phyloP scores from a whole-genome alignment of 2,329 filamentous ascomycete species.

The Pestalotiopsis sp. region DNA sequence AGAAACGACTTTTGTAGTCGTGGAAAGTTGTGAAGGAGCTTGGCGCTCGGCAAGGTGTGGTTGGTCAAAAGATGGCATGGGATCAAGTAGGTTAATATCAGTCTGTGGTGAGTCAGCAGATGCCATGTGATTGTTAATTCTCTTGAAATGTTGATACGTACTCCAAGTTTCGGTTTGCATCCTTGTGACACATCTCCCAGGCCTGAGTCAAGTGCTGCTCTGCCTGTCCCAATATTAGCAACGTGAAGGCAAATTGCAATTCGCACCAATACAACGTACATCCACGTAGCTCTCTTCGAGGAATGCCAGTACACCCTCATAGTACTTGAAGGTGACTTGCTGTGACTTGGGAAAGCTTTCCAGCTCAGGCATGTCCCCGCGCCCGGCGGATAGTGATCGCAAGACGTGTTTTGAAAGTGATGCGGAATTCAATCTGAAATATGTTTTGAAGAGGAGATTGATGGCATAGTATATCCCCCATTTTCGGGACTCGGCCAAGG shows the following conservation, averaged over 20 bases:
- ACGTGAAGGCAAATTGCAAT: not conserved
- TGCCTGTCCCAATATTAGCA: constrained; percentile 51
- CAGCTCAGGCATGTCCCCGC: constrained; percentile 79
- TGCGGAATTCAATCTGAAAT: constrained; percentile 92
- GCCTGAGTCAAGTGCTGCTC: constrained; percentile 81
- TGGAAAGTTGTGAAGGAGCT: constrained; percentile 75
- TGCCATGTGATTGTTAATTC: not conserved
- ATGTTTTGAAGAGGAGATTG: constrained; percentile 96
- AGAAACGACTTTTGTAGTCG: constrained; percentile 76
- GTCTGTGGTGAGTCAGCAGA: constrained; percentile 49
- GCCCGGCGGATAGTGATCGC: constrained; percentile 76
- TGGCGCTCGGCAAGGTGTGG: constrained; percentile 76
- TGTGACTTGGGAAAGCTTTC: constrained; percentile 85
- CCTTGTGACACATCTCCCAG: constrained; percentile 77
- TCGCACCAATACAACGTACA: constrained; percentile 42
- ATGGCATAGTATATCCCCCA: constrained; percentile 97
- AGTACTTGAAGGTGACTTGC: constrained; percentile 95
- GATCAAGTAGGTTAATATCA: constrained; percentile 93
- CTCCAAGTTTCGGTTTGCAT: constrained; percentile 78
- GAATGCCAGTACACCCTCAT: constrained; percentile 90
- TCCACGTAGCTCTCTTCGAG: constrained; percentile 89
- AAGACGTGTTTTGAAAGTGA: constrained; percentile 89
- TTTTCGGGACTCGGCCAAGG: constrained; percentile 88
- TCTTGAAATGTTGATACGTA: constrained; percentile 44
- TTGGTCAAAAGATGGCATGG: constrained; percentile 89